Percentiles rank a stretch among this genome's conserved stretches.
phyloP scores from a whole-genome alignment of 2,329 filamentous ascomycete genomes.

The Fusarium piperis region DNA sequence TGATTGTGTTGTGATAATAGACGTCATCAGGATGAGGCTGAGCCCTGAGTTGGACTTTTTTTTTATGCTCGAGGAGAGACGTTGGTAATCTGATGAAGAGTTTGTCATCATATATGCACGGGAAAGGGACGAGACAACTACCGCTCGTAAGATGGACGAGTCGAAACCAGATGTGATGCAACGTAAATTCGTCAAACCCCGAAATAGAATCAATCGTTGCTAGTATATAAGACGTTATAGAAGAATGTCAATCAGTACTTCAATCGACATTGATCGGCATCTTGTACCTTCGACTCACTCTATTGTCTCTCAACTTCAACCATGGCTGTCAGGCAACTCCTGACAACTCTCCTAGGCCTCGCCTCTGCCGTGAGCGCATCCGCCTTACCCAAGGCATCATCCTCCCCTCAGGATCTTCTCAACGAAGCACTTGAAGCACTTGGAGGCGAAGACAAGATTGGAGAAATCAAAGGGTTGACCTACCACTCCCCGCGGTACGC shows the following conservation, averaged over 20 bases:
- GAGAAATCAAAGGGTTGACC: background rate
- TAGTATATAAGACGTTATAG: background rate
- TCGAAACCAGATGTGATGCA: background rate
- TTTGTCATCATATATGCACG: background rate
- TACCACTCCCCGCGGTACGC: background rate
- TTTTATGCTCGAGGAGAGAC: background rate
- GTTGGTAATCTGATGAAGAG: background rate
- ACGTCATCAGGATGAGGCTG: background rate
- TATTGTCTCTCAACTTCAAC: background rate
- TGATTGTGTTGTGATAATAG: background rate
- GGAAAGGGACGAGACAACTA: background rate
- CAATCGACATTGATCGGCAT: background rate
- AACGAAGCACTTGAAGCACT: background rate
- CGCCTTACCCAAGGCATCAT: background rate
- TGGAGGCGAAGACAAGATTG: background rate
- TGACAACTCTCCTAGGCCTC: background rate
- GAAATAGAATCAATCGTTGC: background rate
- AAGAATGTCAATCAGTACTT: background rate
- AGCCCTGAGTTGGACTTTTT: background rate
- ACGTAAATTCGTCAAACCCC: background rate
- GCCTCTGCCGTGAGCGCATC: background rate
- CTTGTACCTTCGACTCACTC: background rate
- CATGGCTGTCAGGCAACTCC: background rate
- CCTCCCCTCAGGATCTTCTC: background rate
- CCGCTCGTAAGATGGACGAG: background rate